Evolutionary conservation across 2,329 filamentous ascomycete genomes (phyloP), one percentile per base, ranked within the genome.

Genomic region (Exophiala sp.): DNA sequence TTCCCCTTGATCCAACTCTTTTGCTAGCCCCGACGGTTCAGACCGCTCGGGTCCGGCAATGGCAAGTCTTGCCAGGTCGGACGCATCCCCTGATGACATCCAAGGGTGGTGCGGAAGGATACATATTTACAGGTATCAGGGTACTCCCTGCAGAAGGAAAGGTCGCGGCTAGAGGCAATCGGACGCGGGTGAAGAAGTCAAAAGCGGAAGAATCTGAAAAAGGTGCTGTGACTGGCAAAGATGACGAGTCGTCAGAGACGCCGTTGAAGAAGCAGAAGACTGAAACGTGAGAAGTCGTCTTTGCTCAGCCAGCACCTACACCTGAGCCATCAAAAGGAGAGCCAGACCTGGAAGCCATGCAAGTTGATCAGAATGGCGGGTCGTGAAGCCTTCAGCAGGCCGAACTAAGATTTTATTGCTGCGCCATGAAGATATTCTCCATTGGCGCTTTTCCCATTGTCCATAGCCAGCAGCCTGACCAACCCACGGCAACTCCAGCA

Each of bases 51-150:
- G 83, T 86, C 3, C 77, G 86, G 55, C 76, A 80, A 46, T 97
- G 88, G 87, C 93, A 98, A 72, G 90, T 96, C 1, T 68, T 98
- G 40, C 93, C 93, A 0, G 87, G 88, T 0, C 75, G 93, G 46
- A 97, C 93, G 45, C 93, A 98, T 70, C 93, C 93, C 5, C 69
- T 94, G 48, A 98, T 98, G 93, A 95, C 87, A 52, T 82, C 82
- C 30, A 78, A 80, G 34, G 93, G 93, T 16, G 91, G 91, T 0
- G 82, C 88, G 0, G 91, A 97, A 64, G 93, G 93, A 0, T 98
- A 88, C 66, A 66, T 98, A 2, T 89, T 97, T 59, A 91, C 88
- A 22, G 91, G 79, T 0, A 87, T 85, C 65, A 80, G 83, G 59
- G 88, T 93, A 1, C 71, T 91, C 39, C 93, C 93, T 0, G 81